phyloP scores from a whole-genome alignment of 345 rosid species.

The Corchorus olitorius region DNA sequence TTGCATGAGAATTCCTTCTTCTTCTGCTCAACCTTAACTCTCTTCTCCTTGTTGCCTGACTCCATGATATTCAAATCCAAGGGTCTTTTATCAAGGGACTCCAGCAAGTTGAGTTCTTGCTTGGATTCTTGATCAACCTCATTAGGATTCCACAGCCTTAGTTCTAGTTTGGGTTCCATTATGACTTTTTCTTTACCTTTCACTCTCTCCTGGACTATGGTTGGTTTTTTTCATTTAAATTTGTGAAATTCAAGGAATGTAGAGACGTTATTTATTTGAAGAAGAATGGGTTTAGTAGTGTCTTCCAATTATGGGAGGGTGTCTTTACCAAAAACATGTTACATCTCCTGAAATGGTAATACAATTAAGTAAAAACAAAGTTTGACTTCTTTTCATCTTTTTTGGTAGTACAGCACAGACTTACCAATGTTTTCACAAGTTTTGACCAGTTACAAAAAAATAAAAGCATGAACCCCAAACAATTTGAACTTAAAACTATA shows the following conservation, averaged over 20 bases:
- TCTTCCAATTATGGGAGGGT: not conserved
- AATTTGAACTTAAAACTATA: too few species aligned
- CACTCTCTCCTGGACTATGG: not conserved
- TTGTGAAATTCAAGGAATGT: not conserved
- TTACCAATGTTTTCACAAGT: too few species aligned
- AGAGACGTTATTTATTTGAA: not conserved
- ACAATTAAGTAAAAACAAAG: not conserved
- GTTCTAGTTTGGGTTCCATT: not conserved
- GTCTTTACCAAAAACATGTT: not conserved
- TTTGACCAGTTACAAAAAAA: too few species aligned
- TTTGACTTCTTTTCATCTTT: not conserved
- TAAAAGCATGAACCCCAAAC: too few species aligned
- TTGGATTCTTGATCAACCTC: not conserved
- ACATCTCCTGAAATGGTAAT: not conserved
- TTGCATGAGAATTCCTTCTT: not conserved
- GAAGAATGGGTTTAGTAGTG: not conserved
- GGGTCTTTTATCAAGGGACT: not conserved
- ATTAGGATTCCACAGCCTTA: not conserved
- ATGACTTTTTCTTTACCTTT: too few species aligned
- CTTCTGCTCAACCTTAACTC: not conserved
- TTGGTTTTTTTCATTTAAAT: not conserved
- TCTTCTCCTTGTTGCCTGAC: not conserved
- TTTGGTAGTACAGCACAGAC: too few species aligned
- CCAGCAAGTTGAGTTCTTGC: conserved; percentile 6
- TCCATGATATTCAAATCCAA: not conserved